Percentiles rank a stretch among this genome's conserved stretches.
phyloP scores from a whole-genome alignment of 2,329 filamentous ascomycete genomes.

The Boeremia lycopersici region DNA sequence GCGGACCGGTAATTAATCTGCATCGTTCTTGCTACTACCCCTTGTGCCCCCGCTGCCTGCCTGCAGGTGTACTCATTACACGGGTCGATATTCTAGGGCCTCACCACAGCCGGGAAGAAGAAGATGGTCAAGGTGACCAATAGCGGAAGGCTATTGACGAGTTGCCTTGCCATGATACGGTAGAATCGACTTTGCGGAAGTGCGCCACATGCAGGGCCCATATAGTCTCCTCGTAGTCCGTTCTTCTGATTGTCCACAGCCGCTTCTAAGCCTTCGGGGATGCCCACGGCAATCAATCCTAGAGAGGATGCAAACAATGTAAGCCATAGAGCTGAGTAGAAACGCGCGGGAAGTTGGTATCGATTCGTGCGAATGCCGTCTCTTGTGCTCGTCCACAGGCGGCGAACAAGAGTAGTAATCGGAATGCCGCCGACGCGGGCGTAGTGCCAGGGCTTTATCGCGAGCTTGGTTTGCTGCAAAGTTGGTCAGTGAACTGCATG shows the following conservation, averaged over 20 bases:
- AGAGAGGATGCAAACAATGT: not conserved
- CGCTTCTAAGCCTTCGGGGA: conserved; percentile 7
- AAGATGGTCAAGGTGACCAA: conserved; percentile 14
- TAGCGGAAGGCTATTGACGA: not conserved
- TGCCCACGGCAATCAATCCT: not conserved
- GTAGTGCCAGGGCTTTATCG: conserved; percentile 3
- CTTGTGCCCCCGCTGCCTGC: not conserved
- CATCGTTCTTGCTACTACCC: not conserved
- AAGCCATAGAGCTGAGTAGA: conserved; percentile 2
- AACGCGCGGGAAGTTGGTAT: conserved; percentile 5
- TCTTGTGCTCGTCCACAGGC: not conserved
- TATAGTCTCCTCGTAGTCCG: not conserved
- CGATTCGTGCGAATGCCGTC: conserved; percentile 13
- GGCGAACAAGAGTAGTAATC: not conserved
- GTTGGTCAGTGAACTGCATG: not conserved
- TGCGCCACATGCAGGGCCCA: conserved; percentile 1
- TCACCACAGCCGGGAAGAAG: conserved; percentile 14
- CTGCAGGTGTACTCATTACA: not conserved
- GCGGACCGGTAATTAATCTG: not conserved
- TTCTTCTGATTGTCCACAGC: not conserved
- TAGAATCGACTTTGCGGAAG: not conserved
- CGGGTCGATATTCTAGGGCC: not conserved
- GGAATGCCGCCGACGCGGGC: conserved; percentile 10
- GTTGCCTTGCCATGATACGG: conserved; percentile 3
- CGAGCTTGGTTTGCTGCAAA: not conserved